phyloP scores from a whole-genome alignment of 2,329 filamentous ascomycete genomes.

The Diaporthe nobilis region DNA sequence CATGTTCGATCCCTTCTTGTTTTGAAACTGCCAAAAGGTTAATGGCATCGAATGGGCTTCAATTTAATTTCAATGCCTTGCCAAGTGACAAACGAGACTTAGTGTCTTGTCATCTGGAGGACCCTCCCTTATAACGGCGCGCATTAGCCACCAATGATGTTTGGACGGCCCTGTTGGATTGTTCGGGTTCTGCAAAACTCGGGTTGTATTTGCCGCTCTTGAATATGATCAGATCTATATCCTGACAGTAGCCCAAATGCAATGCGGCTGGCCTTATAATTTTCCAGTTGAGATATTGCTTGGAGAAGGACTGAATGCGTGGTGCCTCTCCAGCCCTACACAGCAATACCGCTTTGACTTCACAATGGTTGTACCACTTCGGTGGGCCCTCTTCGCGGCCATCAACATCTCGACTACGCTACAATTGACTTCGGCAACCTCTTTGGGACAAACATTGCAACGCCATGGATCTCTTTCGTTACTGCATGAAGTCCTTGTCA shows the following conservation, averaged over 20 bases:
- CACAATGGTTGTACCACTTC: background rate
- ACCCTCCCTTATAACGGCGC: background rate
- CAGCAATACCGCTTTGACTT: background rate
- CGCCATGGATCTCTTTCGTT: slow-evolving; percentile 5
- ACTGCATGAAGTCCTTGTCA: background rate
- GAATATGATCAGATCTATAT: background rate
- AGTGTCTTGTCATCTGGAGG: background rate
- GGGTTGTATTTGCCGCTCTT: background rate
- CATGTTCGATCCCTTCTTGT: background rate
- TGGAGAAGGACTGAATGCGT: background rate
- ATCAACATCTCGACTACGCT: background rate
- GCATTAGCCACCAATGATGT: background rate
- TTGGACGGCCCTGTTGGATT: background rate
- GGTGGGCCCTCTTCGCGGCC: background rate
- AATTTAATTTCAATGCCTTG: background rate
- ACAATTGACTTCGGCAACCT: background rate
- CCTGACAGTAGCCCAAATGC: background rate
- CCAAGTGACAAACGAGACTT: background rate
- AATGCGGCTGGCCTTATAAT: background rate
- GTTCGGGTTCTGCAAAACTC: background rate
- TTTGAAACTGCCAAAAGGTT: background rate
- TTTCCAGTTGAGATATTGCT: background rate
- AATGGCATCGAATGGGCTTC: background rate
- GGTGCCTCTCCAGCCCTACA: background rate
- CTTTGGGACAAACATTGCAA: background rate